Percentiles rank a stretch among this genome's conserved stretches.
Evolutionary conservation across 73 alveolate species (phyloP).

Genomic region (Uronychia binucleata): DNA sequence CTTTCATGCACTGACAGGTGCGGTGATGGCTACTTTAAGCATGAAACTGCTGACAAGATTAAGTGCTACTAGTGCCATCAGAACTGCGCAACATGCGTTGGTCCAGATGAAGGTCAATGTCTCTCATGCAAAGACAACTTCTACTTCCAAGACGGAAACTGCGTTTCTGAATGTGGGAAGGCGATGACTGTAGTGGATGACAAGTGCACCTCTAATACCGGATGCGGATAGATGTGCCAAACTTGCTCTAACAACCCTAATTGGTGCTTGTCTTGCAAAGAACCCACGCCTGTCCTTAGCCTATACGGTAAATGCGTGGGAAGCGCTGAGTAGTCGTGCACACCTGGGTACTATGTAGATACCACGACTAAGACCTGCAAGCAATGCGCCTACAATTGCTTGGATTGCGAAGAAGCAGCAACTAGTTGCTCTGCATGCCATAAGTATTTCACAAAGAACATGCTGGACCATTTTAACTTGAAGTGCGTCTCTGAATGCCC

Average conservation of each 20-base stretch:
- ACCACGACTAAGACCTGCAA: constrained; percentile 4
- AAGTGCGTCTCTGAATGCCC: constrained; percentile 54
- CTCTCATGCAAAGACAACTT: constrained; percentile 32
- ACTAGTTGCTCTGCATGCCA: constrained; percentile 2
- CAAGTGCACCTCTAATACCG: constrained; percentile 3
- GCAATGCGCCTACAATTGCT: constrained; percentile 5
- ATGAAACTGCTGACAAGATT: not conserved
- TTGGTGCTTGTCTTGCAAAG: constrained; percentile 7
- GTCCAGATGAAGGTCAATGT: constrained; percentile 46
- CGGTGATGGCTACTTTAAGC: constrained; percentile 55
- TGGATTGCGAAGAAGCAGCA: constrained; percentile 13
- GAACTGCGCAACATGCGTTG: constrained; percentile 43
- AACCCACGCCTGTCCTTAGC: not conserved
- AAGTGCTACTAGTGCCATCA: constrained; percentile 41
- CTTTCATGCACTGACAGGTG: constrained; percentile 49
- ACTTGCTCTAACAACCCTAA: constrained; percentile 14
- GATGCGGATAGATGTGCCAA: not conserved
- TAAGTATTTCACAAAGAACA: not conserved
- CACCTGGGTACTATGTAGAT: constrained; percentile 22
- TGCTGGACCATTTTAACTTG: constrained; percentile 2
- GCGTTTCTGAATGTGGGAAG: constrained; percentile 53
- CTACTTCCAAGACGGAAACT: constrained; percentile 28
- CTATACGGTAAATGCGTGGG: constrained; percentile 3
- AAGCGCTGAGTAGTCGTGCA: not conserved
- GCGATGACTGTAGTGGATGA: not conserved